Conservation (phyloP, 768 basidiomycete species). For the Termitomyces sp. region DNA sequence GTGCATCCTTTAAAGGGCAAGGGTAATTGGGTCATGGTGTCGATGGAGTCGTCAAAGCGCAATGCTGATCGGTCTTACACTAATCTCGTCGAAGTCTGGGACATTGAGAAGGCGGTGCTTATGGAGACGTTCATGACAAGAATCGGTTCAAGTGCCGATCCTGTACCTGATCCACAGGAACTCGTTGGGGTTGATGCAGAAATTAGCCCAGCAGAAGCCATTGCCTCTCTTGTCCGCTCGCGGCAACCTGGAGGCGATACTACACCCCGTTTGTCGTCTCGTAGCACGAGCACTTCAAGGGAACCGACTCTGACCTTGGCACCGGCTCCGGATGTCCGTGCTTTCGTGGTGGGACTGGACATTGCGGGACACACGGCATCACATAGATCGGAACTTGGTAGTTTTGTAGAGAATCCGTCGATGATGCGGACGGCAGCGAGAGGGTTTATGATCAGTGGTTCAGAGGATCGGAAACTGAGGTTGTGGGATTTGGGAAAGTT, state of each 20-base stretch:
- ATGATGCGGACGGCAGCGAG: conserved; percentile 35
- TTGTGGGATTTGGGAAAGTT: conserved; percentile 81
- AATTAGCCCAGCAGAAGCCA: conserved; percentile 62
- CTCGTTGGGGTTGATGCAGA: conserved; percentile 51
- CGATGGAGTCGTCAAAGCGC: conserved; percentile 52
- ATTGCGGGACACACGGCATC: conserved; percentile 64
- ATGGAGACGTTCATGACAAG: conserved; percentile 77
- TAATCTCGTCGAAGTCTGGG: conserved; percentile 82
- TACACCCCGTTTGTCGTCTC: conserved; percentile 24
- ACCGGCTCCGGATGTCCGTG: conserved; percentile 63
- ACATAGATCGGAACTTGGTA: conserved; percentile 46
- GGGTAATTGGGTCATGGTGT: conserved; percentile 88
- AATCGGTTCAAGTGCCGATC: conserved; percentile 38
- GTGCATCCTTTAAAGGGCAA: conserved; percentile 85
- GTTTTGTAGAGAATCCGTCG: conserved; percentile 32
- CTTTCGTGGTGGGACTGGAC: conserved; percentile 66
- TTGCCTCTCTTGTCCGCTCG: conserved; percentile 74
- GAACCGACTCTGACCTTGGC: conserved; percentile 30
- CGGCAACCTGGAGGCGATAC: conserved; percentile 35
- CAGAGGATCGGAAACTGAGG: conserved; percentile 83
- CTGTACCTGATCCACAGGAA: conserved; percentile 48
- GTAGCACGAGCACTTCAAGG: conserved; percentile 23
- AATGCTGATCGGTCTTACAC: conserved; percentile 35
- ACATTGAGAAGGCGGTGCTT: conserved; percentile 73
- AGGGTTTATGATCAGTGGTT: conserved; percentile 83